These are phyloP conservation scores for Cavenderia fasciculata DNA, from an alignment of 78 protist species.

Conservation along the genomic window DNA sequence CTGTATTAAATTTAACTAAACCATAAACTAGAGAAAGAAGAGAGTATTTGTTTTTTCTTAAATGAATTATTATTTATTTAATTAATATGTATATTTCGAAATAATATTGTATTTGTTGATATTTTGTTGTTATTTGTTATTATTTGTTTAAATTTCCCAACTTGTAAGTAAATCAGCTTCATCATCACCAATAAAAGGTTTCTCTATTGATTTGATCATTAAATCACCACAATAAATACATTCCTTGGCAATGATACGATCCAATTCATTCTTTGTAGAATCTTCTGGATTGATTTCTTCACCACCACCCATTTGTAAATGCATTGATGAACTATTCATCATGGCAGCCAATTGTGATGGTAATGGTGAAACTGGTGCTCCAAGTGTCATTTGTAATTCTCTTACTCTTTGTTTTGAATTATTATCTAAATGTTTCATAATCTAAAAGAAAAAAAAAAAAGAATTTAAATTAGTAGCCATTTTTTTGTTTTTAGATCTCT, in stretches of 20 bases:
- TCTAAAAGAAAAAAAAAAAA: not conserved
- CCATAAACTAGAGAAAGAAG: no score
- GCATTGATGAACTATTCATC: no score
- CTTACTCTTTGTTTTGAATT: constrained; percentile 12
- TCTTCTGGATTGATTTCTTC: constrained; percentile 58
- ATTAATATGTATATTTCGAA: no score
- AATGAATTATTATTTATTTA: no score
- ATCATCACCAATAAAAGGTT: constrained; percentile 83
- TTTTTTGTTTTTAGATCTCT: not conserved
- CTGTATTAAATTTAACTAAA: no score
- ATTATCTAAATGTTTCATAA: constrained; percentile 14
- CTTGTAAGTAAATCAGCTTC: constrained; percentile 57
- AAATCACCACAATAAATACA: constrained; percentile 88
- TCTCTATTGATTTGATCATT: constrained; percentile 79
- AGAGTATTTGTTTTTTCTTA: no score
- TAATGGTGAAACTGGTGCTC: not conserved
- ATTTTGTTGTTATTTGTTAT: not conserved
- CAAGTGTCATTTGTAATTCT: constrained; percentile 21
- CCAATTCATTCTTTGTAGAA: constrained; percentile 67
- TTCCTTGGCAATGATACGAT: constrained; percentile 84
- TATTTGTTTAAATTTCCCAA: constrained; percentile 50
- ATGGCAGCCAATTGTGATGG: not conserved
- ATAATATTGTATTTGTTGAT: no score
- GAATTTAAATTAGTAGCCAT: not conserved
- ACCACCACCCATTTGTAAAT: not conserved